Conservation (phyloP, 345 rosid species). For the Bruguiera gymnorhiza region DNA sequence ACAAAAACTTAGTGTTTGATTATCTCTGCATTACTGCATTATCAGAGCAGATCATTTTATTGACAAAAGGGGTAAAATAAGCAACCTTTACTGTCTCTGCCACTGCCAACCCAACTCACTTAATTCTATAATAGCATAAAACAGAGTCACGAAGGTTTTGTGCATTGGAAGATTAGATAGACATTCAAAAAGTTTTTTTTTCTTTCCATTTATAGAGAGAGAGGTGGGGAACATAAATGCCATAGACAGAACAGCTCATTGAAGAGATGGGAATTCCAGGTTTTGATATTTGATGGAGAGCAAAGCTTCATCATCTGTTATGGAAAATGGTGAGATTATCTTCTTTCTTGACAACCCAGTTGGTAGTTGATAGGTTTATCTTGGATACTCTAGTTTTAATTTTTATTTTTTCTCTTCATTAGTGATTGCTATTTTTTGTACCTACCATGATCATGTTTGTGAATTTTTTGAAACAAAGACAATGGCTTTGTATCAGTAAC, state of each 20-base stretch:
- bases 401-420: no score
- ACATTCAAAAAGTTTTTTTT: conserved; percentile 13
- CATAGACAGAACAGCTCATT: not conserved
- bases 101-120: conserved; percentile 6
- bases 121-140: conserved; percentile 15
- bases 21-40: not conserved
- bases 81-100: conserved; percentile 11
- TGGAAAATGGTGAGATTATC: not conserved
- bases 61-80: conserved; percentile 4
- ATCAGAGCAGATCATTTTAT: not conserved
- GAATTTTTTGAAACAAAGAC: not conserved
- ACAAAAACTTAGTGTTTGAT: not conserved
- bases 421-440: not conserved
- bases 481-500: not conserved
- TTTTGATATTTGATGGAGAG: no score
- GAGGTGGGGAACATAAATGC: conserved; percentile 10
- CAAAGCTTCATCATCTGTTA: not conserved
- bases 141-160: not conserved
- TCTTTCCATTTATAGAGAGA: conserved; percentile 18
- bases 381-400: not conserved
- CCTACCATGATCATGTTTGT: not conserved
- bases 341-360: not conserved
- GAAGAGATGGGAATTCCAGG: not conserved
- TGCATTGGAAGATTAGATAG: conserved; percentile 1
- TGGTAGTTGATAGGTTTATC: not conserved